These are phyloP conservation scores for Penicillium lividum DNA, from an alignment of 495 filamentous ascomycete genomes.

Conservation along the genomic window DNA sequence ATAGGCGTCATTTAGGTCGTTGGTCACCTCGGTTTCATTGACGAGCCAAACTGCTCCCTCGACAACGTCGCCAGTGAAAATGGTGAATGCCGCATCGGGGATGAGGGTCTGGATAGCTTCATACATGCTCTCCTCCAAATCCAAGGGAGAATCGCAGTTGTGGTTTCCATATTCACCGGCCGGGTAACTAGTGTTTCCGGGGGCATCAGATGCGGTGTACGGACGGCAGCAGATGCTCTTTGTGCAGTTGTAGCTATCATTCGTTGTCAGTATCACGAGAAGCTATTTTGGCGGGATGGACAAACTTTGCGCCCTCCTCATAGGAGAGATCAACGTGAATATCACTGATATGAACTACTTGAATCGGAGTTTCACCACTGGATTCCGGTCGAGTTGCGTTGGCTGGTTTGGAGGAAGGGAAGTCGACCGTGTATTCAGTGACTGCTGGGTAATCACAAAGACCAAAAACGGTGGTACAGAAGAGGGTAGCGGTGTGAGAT, in stretches of 20 bases:
- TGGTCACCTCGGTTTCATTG: constrained; percentile 40
- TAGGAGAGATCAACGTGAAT: constrained; percentile 56
- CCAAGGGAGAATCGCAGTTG: constrained; percentile 50
- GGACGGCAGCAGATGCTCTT: constrained; percentile 58
- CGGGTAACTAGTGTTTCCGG: constrained; percentile 43
- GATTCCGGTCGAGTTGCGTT: constrained; percentile 38
- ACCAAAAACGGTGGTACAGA: constrained; percentile 51
- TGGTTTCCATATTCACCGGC: constrained; percentile 50
- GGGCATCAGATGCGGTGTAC: constrained; percentile 45
- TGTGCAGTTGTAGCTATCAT: constrained; percentile 43
- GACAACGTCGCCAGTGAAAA: constrained; percentile 32
- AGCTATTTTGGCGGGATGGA: not conserved
- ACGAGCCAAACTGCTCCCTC: constrained; percentile 31
- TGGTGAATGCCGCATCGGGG: constrained; percentile 25
- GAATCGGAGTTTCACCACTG: constrained; percentile 46
- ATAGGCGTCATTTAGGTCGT: constrained; percentile 47
- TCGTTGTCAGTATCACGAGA: not conserved
- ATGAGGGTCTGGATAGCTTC: constrained; percentile 38
- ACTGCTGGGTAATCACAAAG: constrained; percentile 51
- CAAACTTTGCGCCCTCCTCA: constrained; percentile 42
- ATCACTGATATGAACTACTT: constrained; percentile 56
- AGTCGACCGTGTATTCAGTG: constrained; percentile 39
- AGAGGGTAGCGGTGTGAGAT: constrained; percentile 47
- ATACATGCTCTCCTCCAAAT: constrained; percentile 56
- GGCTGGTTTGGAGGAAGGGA: constrained; percentile 44